Base-by-base conservation (phyloP, 179 eudicot species). In the Spinacia oleracea region DNA sequence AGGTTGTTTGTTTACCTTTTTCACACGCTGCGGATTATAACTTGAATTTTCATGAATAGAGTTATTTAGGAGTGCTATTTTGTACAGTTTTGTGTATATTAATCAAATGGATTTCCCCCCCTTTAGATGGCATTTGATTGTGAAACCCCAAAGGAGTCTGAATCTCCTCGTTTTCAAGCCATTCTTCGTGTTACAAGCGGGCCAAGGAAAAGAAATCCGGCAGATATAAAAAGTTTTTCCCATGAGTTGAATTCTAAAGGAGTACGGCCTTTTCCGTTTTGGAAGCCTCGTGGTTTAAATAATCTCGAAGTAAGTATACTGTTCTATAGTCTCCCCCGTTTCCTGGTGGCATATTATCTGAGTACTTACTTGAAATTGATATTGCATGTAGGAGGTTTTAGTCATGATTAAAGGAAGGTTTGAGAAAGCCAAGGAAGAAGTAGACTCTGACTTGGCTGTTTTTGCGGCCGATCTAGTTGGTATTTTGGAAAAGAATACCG, bases 341-440 rank as follows among this genome's bases (percentile, higher is more conserved):
- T 43, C 12, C 60, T 69, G 32, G 8, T 32, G 29, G 38, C 60
- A 46, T 50, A 59, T 42, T 10, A 29, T 18, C 50, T 60, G 14
- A 31, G n/a, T 48, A 23, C 56, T 78, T 83, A 45, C 60, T 31
- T 29, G 43, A 70, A 68, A 65, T 43, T 29, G 32, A 16, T 75
- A 40, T 74, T 71, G 43, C 34, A 60, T 82, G 73, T 89, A 96
- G 99, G 99, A 96, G 86, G 95, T 96, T 67, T 81, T 96, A 87
- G 90, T 83, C 58, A 94, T 94, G 94, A 96, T 96, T 73, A 81
- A 97, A 65, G 87, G 90, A 81, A 94, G 90, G 79, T 96, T 96
- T 86, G 98, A 96, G 89, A 96, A 92, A 88, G 99, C 99, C 77
- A 96, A 96, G 85, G 99, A 96, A 86, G 99, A 96, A 89, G 99